Evolutionary conservation across 768 basidiomycete genomes (phyloP).

Genomic region (Tylopilus plumbeoviolaceoides): DNA sequence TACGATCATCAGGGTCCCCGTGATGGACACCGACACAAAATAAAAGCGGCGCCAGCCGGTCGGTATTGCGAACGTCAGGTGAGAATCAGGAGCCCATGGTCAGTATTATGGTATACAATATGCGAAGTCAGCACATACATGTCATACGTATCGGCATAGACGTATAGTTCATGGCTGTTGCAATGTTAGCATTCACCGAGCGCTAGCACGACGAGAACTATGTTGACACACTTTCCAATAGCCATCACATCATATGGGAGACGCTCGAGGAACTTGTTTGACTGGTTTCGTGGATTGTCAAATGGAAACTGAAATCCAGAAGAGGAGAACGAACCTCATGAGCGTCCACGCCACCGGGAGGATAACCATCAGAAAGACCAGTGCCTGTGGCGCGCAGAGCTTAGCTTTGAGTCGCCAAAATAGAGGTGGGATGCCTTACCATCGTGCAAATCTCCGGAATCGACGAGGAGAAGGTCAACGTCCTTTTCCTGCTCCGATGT

Average conservation of each 20-base stretch:
- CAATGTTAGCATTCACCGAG: not conserved
- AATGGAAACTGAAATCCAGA: not conserved
- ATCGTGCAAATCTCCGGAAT: slow-evolving; percentile 78
- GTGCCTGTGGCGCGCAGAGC: slow-evolving; percentile 44
- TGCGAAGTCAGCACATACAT: slow-evolving; percentile 39
- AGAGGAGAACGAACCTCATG: slow-evolving; percentile 50
- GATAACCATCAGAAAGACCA: slow-evolving; percentile 74
- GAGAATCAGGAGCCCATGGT: not conserved
- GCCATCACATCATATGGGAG: slow-evolving; percentile 80
- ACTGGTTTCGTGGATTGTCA: slow-evolving; percentile 32
- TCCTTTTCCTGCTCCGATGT: slow-evolving; percentile 46
- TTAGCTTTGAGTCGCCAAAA: not conserved
- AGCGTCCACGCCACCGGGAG: slow-evolving; percentile 64
- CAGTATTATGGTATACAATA: not conserved
- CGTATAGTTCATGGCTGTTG: slow-evolving; percentile 76
- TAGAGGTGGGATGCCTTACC: slow-evolving; percentile 30
- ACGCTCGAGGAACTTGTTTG: slow-evolving; percentile 69
- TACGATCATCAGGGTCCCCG: slow-evolving; percentile 6
- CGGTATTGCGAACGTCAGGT: not conserved
- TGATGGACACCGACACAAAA: not conserved
- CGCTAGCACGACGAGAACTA: not conserved
- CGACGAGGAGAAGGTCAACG: slow-evolving; percentile 80
- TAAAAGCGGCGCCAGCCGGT: not conserved
- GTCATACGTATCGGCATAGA: slow-evolving; percentile 61
- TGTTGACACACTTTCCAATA: slow-evolving; percentile 70